Base-by-base conservation (phyloP, 495 filamentous ascomycete species). In the Podospora didyma region DNA sequence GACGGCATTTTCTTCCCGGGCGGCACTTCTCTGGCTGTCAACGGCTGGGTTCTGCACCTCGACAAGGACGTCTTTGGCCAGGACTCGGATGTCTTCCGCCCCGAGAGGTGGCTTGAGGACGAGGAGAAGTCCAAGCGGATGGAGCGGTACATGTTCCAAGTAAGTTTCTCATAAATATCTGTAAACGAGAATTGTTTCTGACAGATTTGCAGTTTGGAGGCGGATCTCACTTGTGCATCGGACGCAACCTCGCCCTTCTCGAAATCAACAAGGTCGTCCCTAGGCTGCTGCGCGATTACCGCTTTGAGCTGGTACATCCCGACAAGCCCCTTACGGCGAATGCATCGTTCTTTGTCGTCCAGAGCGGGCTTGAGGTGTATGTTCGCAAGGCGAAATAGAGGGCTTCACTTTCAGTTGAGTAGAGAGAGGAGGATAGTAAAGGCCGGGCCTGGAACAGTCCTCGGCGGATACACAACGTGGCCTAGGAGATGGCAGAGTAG, bases 41-140 rank as follows among this genome's bases (percentile, higher is more conserved):
- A 82, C 61, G 76, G 79, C 0, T 83, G 79, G 67, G 76, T 83
- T 48, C 51, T 82, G 39, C 77, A 79, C 51, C 73, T 82, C 1
- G 74, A 83, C 46, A 71, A 70, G 57, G 71, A 68, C 0, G 60
- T 82, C n/a, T 89, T 84, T 65, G 86, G 87, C 1, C 63, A 77
- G 5, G 86, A 90, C 57, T 81, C 84, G 7, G 81, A 86, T 2
- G 60, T 63, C 1, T 90, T 80, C 60, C 68, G 79, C 17, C 86
- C 87, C 0, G 86, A 86, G 66, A 63, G 87, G 41, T 89, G 87
- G 87, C 62, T 90, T 39, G 77, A 81, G 54, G 74, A 76, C 35
- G 65, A 72, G 56, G 72, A 71, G 68, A 67, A 65, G 60, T 72
- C 62, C 28, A 73, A 61, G 65, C 72, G 54, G 48, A 77, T 74